Percentiles rank a stretch among this genome's conserved stretches.
These are phyloP conservation scores for Kazachstania kunashirensis DNA, from an alignment of 805 yeast genomes.

Conservation along the genomic window DNA sequence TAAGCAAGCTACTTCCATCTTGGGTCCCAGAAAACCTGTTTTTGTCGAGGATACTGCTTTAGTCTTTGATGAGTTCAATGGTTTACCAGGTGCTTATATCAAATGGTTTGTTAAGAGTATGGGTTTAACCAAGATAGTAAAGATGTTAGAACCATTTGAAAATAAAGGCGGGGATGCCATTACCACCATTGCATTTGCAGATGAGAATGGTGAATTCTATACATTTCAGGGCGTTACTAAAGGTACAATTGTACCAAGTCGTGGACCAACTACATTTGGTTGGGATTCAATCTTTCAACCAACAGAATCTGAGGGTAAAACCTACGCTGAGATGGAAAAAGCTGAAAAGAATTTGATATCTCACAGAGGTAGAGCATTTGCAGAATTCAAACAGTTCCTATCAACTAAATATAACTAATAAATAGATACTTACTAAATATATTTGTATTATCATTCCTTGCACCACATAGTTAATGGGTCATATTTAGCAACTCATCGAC, in stretches of 20 bases:
- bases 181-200: conserved; percentile 88
- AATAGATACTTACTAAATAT: background rate
- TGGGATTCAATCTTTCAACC: conserved; percentile 94
- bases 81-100: conserved; percentile 89
- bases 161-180: conserved; percentile 80
- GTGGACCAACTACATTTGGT: conserved; percentile 82
- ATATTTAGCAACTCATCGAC: too few species aligned
- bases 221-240: conserved; percentile 77
- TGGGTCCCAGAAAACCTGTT: conserved; percentile 60
- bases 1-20: conserved; percentile 49
- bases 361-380: conserved; percentile 80
- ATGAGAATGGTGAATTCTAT: conserved; percentile 68
- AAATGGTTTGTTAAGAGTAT: conserved; percentile 81
- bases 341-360: conserved; percentile 67
- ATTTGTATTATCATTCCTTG: conserved; percentile 3
- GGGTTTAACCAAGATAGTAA: conserved; percentile 69
- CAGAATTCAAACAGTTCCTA: conserved; percentile 53
- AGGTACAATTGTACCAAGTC: conserved; percentile 66
- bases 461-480: too few species aligned
- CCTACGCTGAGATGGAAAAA: conserved; percentile 87
- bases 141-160: conserved; percentile 70
- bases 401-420: conserved; percentile 1
- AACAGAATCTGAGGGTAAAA: conserved; percentile 41
- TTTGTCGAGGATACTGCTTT: conserved; percentile 93
- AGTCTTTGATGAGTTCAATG: conserved; percentile 69